phyloP scores from a whole-genome alignment of 1,139 yeast species.

The Taphrina wiesneri region DNA sequence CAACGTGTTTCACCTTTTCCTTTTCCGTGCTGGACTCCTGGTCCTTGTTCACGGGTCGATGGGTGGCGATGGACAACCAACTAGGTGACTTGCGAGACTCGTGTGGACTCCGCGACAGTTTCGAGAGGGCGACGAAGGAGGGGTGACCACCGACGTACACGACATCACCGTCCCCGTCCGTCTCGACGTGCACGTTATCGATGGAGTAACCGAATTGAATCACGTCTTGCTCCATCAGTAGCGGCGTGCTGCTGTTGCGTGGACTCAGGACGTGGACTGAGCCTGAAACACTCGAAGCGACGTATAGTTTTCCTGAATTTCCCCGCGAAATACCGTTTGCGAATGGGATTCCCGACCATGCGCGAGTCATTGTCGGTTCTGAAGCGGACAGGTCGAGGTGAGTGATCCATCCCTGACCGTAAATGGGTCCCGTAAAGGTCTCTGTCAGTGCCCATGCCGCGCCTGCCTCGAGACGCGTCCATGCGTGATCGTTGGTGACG shows the following conservation, averaged over 20 bases:
- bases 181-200: slow-evolving; percentile 10
- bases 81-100: slow-evolving; percentile 6
- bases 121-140: background rate
- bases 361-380: background rate
- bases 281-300: slow-evolving; percentile 18
- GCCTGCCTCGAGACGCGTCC: slow-evolving; percentile 18
- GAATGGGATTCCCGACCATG: background rate
- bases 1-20: background rate
- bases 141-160: slow-evolving; percentile 25
- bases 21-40: background rate
- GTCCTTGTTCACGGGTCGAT: background rate
- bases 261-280: slow-evolving; percentile 14
- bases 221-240: background rate
- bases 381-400: slow-evolving; percentile 1
- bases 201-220: slow-evolving; percentile 15
- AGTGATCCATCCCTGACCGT: slow-evolving; percentile 21
- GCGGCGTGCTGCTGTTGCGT: slow-evolving; percentile 1
- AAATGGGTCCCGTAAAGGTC: slow-evolving; percentile 5
- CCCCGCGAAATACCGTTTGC: slow-evolving; percentile 24
- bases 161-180: background rate
- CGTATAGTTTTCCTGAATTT: background rate
- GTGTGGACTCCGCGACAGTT: slow-evolving; percentile 15
- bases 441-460: background rate
- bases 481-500: slow-evolving; percentile 29
- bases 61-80: slow-evolving; percentile 18